Evolutionary conservation across 768 basidiomycete species (phyloP).

Genomic region (Clathrus columnatus): DNA sequence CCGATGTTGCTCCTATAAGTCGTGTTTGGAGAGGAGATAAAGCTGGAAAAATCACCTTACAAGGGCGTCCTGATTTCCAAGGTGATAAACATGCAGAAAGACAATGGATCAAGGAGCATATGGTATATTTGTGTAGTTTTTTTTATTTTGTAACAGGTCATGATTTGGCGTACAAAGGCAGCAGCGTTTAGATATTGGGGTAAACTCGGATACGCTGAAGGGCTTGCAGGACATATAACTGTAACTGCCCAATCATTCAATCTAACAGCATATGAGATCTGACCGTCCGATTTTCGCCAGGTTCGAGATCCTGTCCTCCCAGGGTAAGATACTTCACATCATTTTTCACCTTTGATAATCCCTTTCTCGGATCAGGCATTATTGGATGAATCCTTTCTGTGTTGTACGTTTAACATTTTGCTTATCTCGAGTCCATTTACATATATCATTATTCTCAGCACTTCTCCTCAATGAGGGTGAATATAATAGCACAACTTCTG

Average conservation of each 20-base stretch:
- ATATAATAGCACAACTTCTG: not conserved
- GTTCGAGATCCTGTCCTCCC: slow-evolving; percentile 1
- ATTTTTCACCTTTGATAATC: not conserved
- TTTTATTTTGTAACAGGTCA: not conserved
- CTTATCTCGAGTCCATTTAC: not conserved
- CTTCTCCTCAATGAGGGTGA: slow-evolving; percentile 2
- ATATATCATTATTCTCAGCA: not conserved
- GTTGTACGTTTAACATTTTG: not conserved
- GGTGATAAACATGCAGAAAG: slow-evolving; percentile 5
- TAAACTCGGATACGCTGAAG: not conserved
- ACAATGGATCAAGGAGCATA: slow-evolving; percentile 9
- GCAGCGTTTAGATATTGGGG: slow-evolving; percentile 5
- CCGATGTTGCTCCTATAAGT: no score
- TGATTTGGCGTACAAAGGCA: not conserved
- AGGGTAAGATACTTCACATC: not conserved
- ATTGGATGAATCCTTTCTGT: slow-evolving; percentile 8
- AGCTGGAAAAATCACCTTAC: not conserved
- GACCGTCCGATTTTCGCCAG: not conserved
- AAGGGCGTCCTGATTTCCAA: slow-evolving; percentile 1
- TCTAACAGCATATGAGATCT: not conserved
- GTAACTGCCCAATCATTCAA: not conserved
- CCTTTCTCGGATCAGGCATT: not conserved
- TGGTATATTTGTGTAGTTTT: not conserved
- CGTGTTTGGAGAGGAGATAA: slow-evolving; percentile 3
- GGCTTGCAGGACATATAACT: slow-evolving; percentile 5